Conservation (phyloP, 768 basidiomycete genomes). For the Albatrellus ellisii region DNA sequence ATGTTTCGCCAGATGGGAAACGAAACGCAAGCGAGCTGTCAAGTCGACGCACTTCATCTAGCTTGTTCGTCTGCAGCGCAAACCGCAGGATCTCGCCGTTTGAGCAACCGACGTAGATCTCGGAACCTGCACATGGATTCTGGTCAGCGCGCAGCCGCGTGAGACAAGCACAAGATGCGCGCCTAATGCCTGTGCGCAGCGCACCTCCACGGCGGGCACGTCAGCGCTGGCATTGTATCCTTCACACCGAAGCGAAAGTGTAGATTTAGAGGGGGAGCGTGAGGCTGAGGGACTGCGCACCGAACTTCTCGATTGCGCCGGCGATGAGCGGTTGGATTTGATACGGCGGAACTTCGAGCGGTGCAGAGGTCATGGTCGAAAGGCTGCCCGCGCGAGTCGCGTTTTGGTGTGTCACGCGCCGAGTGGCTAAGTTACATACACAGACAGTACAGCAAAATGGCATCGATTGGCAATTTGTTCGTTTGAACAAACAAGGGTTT, state of each 20-base stretch:
- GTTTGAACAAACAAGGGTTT: too few relatives aligned
- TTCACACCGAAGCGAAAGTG: constrained; percentile 10
- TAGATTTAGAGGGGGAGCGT: neutral
- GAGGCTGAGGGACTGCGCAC: constrained; percentile 5
- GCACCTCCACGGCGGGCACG: constrained; percentile 10
- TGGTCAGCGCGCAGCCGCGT: neutral
- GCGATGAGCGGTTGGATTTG: constrained; percentile 36
- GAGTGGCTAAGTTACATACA: too few relatives aligned
- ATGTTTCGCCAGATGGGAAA: too few relatives aligned
- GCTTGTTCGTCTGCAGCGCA: constrained; percentile 46
- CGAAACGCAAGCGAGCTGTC: neutral
- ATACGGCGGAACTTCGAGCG: constrained; percentile 48
- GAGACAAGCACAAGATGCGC: neutral
- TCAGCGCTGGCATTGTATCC: constrained; percentile 12
- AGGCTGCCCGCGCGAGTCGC: too few relatives aligned
- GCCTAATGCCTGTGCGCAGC: constrained; percentile 19
- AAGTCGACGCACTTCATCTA: constrained; percentile 23
- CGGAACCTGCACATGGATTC: constrained; percentile 67
- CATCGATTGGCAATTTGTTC: too few relatives aligned
- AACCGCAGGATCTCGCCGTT: constrained; percentile 80
- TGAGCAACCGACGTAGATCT: constrained; percentile 77
- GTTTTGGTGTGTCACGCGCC: too few relatives aligned
- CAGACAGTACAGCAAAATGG: too few relatives aligned
- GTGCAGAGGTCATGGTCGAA: constrained; percentile 28
- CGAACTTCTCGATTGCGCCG: constrained; percentile 17